Evolutionary conservation across 2,329 filamentous ascomycete species (phyloP).

Genomic region (Macrophomina tecta): DNA sequence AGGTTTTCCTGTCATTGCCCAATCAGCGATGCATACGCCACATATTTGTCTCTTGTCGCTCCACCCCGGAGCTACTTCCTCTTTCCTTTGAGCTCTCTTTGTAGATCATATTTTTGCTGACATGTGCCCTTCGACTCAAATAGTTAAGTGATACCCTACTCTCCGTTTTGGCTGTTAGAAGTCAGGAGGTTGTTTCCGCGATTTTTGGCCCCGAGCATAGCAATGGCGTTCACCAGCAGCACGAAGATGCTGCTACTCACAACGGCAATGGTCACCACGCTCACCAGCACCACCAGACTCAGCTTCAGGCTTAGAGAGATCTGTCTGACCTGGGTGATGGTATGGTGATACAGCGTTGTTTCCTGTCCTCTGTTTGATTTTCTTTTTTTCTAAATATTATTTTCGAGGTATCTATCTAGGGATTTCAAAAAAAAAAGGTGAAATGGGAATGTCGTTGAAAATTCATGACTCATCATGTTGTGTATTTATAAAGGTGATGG

Average conservation of each 20-base stretch:
- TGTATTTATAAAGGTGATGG: too few relatives aligned
- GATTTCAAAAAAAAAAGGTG: too few relatives aligned
- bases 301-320: slow-evolving; percentile 10
- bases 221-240: slow-evolving; percentile 16
- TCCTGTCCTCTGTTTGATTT: too few relatives aligned
- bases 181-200: slow-evolving; percentile 77
- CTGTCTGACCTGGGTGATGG: neutral
- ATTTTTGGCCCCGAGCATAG: slow-evolving; percentile 62
- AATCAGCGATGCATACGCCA: slow-evolving; percentile 1
- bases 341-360: neutral
- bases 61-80: neutral
- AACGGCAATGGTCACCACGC: slow-evolving; percentile 19
- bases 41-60: neutral
- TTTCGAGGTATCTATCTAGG: too few relatives aligned
- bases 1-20: neutral
- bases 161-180: slow-evolving; percentile 76
- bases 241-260: slow-evolving; percentile 11
- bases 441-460: too few relatives aligned
- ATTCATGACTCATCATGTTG: too few relatives aligned
- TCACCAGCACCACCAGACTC: slow-evolving; percentile 12
- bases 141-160: slow-evolving; percentile 82
- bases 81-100: neutral
- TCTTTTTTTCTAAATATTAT: too few relatives aligned
- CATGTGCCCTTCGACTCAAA: neutral
- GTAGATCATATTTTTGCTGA: slow-evolving; percentile 26